Evolutionary conservation across 192 early-diverging fungal genomes (phyloP).

Genomic region (Hyaloraphidium curvatum): DNA sequence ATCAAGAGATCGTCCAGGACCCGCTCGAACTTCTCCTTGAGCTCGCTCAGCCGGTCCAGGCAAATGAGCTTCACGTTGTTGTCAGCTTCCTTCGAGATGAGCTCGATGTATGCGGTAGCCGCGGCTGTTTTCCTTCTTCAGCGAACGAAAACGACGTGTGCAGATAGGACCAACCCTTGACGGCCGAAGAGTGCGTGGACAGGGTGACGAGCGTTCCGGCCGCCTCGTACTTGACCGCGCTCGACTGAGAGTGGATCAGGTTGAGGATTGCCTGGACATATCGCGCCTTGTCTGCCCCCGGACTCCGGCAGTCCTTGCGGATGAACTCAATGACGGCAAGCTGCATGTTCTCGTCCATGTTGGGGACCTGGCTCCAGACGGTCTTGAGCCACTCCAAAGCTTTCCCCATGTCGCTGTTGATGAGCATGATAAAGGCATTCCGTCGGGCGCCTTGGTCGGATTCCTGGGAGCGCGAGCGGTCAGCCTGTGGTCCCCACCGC

Average conservation of each 20-base stretch:
- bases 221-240: constrained; percentile 93
- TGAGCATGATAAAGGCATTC: constrained; percentile 86
- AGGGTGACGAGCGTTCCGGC: constrained; percentile 77
- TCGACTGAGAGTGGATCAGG: constrained; percentile 56
- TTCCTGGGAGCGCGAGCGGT: constrained; percentile 32
- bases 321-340: constrained; percentile 86
- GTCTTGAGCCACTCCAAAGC: constrained; percentile 74
- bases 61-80: constrained; percentile 98
- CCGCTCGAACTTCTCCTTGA: constrained; percentile 73
- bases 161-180: constrained; percentile 42
- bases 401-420: constrained; percentile 46
- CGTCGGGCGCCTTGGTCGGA: constrained; percentile 79
- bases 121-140: constrained; percentile 32
- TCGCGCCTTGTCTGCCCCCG: constrained; percentile 59
- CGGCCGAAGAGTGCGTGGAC: constrained; percentile 67
- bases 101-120: constrained; percentile 73
- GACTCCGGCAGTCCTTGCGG: constrained; percentile 68
- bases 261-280: constrained; percentile 84
- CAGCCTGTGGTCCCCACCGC: background rate
- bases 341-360: constrained; percentile 83
- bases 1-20: constrained; percentile 86
- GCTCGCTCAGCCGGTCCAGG: constrained; percentile 69
- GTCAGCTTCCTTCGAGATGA: constrained; percentile 82
- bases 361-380: constrained; percentile 46
- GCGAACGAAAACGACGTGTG: background rate